phyloP scores from a whole-genome alignment of 2,329 filamentous ascomycete genomes.

The Penicillium verrucosum region DNA sequence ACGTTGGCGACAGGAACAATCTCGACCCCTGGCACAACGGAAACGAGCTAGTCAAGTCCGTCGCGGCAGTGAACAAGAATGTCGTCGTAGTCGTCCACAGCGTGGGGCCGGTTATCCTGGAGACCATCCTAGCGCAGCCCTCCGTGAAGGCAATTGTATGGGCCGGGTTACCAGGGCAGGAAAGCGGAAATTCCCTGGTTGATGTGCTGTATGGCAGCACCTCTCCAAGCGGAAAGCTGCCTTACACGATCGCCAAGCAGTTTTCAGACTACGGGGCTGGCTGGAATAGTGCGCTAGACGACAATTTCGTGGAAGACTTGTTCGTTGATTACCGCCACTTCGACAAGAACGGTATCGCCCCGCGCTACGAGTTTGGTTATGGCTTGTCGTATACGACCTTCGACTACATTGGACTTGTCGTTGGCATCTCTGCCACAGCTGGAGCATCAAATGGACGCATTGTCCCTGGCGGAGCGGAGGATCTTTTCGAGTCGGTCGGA shows the following conservation, averaged over 20 bases:
- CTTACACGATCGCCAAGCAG: slow-evolving; percentile 59
- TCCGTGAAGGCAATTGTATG: slow-evolving; percentile 64
- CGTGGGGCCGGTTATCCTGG: slow-evolving; percentile 59
- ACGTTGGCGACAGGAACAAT: slow-evolving; percentile 53
- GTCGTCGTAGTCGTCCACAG: slow-evolving; percentile 66
- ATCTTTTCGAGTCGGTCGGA: slow-evolving; percentile 53
- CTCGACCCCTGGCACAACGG: slow-evolving; percentile 48
- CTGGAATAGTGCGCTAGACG: slow-evolving; percentile 12
- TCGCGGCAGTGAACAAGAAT: slow-evolving; percentile 58
- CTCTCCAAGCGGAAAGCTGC: slow-evolving; percentile 54
- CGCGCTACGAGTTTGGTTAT: slow-evolving; percentile 57
- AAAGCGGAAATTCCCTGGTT: slow-evolving; percentile 46
- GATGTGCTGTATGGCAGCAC: slow-evolving; percentile 47
- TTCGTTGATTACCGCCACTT: slow-evolving; percentile 57
- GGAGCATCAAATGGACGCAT: slow-evolving; percentile 3
- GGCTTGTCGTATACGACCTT: slow-evolving; percentile 58
- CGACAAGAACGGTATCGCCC: slow-evolving; percentile 48
- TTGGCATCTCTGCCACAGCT: slow-evolving; percentile 50
- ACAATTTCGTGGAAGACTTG: slow-evolving; percentile 52
- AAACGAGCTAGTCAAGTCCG: slow-evolving; percentile 49
- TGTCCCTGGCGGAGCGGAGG: slow-evolving; percentile 48
- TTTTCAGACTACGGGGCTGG: slow-evolving; percentile 49
- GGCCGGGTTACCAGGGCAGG: slow-evolving; percentile 61
- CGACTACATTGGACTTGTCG: slow-evolving; percentile 43
- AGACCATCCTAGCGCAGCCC: slow-evolving; percentile 59